These are phyloP conservation scores for Eruca vesicaria DNA, from an alignment of 441 rosid species.

Conservation along the genomic window DNA sequence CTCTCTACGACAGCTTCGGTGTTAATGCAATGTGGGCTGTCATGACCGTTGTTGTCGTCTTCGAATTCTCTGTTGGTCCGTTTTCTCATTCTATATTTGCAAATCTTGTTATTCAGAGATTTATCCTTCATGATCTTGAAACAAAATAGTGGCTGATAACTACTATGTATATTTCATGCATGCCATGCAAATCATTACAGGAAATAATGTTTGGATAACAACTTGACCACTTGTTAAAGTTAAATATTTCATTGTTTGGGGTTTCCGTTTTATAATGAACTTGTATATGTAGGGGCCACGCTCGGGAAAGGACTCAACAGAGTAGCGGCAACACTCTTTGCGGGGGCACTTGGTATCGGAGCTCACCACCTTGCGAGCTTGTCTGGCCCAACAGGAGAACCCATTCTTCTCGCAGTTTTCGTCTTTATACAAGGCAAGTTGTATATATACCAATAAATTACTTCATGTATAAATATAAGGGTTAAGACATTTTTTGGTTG, in stretches of 20 bases:
- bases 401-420: constrained; percentile 50
- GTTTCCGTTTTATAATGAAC: background rate
- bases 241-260: background rate
- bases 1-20: constrained; percentile 60
- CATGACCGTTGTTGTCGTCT: constrained; percentile 83
- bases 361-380: constrained; percentile 57
- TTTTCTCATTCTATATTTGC: background rate
- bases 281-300: constrained; percentile 57
- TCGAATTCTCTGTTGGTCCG: constrained; percentile 76
- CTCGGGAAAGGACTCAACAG: constrained; percentile 70
- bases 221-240: background rate
- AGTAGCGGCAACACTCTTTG: constrained; percentile 62
- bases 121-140: background rate
- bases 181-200: background rate
- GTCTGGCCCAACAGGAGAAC: constrained; percentile 58
- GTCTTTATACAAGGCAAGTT: constrained; percentile 61
- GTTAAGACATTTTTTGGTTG: background rate
- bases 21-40: constrained; percentile 81
- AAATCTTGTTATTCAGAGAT: background rate
- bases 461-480: background rate
- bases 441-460: background rate
- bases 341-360: constrained; percentile 63
- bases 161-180: constrained; percentile 2
- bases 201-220: background rate
- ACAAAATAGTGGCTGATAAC: background rate